A percentile compares a stretch with the other conserved stretches of the same genome.
phyloP scores from a whole-genome alignment of 2,329 filamentous ascomycete species.

The Phyllosticta paracitricarpa region DNA sequence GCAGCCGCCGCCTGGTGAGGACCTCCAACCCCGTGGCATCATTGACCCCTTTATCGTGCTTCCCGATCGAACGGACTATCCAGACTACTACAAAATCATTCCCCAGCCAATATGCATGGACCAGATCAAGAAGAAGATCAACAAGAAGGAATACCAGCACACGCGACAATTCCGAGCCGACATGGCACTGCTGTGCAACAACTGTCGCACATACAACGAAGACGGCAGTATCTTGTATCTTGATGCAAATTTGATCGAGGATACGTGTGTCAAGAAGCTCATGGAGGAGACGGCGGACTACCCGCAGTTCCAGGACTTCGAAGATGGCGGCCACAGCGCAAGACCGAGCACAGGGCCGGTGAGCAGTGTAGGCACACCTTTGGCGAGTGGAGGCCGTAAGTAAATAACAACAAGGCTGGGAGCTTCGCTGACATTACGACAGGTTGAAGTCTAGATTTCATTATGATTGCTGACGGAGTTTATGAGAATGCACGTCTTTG shows the following conservation, averaged over 20 bases:
- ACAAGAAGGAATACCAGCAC: slow-evolving; percentile 83
- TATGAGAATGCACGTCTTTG: not conserved
- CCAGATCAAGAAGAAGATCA: slow-evolving; percentile 87
- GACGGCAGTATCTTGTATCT: slow-evolving; percentile 85
- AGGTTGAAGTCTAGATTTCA: not conserved
- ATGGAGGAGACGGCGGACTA: slow-evolving; percentile 44
- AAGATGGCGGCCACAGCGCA: slow-evolving; percentile 42
- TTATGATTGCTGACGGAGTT: not conserved
- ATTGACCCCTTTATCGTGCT: slow-evolving; percentile 92
- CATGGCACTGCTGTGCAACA: slow-evolving; percentile 73
- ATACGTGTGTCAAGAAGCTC: slow-evolving; percentile 43
- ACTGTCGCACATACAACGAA: slow-evolving; percentile 94
- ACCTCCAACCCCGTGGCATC: slow-evolving; percentile 61
- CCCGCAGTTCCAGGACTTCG: slow-evolving; percentile 49
- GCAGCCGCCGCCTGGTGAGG: slow-evolving; percentile 29
- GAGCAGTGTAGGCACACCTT: slow-evolving; percentile 53
- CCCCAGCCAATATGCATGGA: slow-evolving; percentile 92
- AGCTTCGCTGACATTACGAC: not conserved
- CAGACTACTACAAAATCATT: slow-evolving; percentile 93
- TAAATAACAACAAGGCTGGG: not conserved
- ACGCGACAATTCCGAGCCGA: slow-evolving; percentile 74
- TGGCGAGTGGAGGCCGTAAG: slow-evolving; percentile 4
- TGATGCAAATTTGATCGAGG: slow-evolving; percentile 84
- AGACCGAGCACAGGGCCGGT: slow-evolving; percentile 40
- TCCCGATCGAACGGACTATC: slow-evolving; percentile 78